These are phyloP conservation scores for Camellia lanceoleosa DNA, from an alignment of 148 eudicot species.

Conservation along the genomic window DNA sequence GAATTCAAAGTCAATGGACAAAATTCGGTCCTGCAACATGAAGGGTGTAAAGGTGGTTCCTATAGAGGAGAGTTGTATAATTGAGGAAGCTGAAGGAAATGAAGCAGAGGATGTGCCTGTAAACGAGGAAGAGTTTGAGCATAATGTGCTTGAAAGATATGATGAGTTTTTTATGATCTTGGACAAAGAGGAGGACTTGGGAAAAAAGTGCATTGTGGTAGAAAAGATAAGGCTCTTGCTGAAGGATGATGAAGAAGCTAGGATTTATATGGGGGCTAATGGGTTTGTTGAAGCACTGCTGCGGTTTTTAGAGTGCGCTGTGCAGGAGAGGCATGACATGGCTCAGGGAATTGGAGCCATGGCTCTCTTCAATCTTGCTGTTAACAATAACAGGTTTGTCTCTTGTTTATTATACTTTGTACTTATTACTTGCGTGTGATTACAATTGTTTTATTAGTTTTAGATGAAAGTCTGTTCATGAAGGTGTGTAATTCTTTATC, in stretches of 20 bases:
- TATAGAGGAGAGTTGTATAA: constrained; percentile 47
- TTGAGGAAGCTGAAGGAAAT: constrained; percentile 58
- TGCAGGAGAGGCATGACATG: constrained; percentile 43
- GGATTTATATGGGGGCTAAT: constrained; percentile 89
- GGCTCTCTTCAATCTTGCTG: constrained; percentile 97
- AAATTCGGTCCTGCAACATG: constrained; percentile 50
- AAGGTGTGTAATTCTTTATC: neutral
- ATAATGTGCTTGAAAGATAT: constrained; percentile 41
- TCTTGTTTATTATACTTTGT: neutral
- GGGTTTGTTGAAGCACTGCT: constrained; percentile 88
- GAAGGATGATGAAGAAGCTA: constrained; percentile 93
- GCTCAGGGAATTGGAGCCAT: constrained; percentile 88
- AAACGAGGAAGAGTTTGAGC: constrained; percentile 44
- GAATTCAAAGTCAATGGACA: constrained; percentile 53
- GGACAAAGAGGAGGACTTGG: constrained; percentile 41
- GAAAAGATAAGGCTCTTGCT: constrained; percentile 80
- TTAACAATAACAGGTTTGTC: constrained; percentile 85
- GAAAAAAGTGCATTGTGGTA: constrained; percentile 59
- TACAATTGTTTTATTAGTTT: neutral
- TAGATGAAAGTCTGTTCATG: neutral
- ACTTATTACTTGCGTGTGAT: neutral
- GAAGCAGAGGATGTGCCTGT: constrained; percentile 45
- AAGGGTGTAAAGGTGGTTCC: constrained; percentile 72
- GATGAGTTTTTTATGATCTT: constrained; percentile 54
- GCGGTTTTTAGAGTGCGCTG: constrained; percentile 58